Conservation (phyloP, 177 flowering plant species). For the Telopea speciosissima region DNA sequence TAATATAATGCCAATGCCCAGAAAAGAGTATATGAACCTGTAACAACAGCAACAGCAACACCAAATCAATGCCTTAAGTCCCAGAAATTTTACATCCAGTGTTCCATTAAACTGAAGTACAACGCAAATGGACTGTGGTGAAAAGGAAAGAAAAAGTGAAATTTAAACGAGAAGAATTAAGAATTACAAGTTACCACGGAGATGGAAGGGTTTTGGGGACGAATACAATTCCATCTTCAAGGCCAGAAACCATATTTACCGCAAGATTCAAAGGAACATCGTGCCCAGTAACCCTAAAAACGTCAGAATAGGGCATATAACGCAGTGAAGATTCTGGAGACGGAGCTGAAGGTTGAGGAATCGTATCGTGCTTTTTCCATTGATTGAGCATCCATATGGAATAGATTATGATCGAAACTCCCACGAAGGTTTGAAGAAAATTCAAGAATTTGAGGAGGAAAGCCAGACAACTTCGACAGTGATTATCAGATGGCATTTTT, state of each 20-base stretch:
- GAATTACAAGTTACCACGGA: conserved; percentile 49
- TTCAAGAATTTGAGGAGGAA: conserved; percentile 57
- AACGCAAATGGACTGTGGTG: not conserved
- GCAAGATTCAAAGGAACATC: conserved; percentile 14
- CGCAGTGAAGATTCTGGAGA: conserved; percentile 16
- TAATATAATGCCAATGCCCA: conserved; percentile 58
- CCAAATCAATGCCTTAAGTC: conserved; percentile 1
- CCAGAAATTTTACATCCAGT: not conserved
- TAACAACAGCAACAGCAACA: conserved; percentile 13
- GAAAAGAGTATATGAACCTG: conserved; percentile 79
- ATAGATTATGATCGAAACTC: conserved; percentile 55
- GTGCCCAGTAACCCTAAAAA: conserved; percentile 9
- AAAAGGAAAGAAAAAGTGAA: not conserved
- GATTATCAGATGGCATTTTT: conserved; percentile 18
- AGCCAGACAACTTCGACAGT: conserved; percentile 47
- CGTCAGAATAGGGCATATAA: conserved; percentile 8
- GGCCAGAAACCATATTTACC: conserved; percentile 25
- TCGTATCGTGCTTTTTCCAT: conserved; percentile 41
- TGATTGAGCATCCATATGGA: conserved; percentile 65
- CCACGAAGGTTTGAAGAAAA: conserved; percentile 63
- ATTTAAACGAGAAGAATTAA: not conserved
- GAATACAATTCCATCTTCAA: conserved; percentile 23
- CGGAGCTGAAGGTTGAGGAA: conserved; percentile 19
- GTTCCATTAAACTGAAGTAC: no score
- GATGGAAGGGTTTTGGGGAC: conserved; percentile 36